Conservation (phyloP, 2,329 filamentous ascomycete species). For the Colletotrichum graminicola region DNA sequence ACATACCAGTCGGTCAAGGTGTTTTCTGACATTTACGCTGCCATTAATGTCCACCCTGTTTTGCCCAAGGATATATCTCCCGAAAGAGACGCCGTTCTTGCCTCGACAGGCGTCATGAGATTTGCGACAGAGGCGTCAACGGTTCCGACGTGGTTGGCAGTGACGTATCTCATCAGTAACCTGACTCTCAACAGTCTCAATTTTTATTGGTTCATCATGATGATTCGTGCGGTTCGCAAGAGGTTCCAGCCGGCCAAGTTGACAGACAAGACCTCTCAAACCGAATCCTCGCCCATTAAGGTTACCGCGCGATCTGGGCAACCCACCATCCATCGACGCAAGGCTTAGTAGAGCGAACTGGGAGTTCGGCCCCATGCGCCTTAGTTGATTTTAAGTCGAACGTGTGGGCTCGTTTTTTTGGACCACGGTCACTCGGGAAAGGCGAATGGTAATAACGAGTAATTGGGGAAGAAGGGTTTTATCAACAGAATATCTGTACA, state of each 20-base stretch:
- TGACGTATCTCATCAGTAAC: conserved; percentile 77
- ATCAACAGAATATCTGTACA: background rate
- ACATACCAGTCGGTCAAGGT: conserved; percentile 78
- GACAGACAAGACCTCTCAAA: conserved; percentile 7
- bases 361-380: background rate
- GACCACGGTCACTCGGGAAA: background rate
- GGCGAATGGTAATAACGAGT: background rate
- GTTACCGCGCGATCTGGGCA: conserved; percentile 47
- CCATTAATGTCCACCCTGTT: conserved; percentile 56
- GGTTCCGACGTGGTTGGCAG: conserved; percentile 78
- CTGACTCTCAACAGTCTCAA: conserved; percentile 81
- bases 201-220: conserved; percentile 88
- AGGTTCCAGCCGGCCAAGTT: conserved; percentile 64
- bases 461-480: background rate
- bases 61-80: conserved; percentile 44
- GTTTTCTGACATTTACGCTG: conserved; percentile 76
- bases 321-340: conserved; percentile 48
- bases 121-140: conserved; percentile 62
- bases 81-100: conserved; percentile 44
- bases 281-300: conserved; percentile 48
- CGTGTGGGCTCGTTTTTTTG: background rate
- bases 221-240: conserved; percentile 84
- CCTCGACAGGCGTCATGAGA: conserved; percentile 58
- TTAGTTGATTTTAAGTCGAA: background rate
- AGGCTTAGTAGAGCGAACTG: conserved; percentile 44